phyloP scores from a whole-genome alignment of 768 basidiomycete species.

The Russula sp. region DNA sequence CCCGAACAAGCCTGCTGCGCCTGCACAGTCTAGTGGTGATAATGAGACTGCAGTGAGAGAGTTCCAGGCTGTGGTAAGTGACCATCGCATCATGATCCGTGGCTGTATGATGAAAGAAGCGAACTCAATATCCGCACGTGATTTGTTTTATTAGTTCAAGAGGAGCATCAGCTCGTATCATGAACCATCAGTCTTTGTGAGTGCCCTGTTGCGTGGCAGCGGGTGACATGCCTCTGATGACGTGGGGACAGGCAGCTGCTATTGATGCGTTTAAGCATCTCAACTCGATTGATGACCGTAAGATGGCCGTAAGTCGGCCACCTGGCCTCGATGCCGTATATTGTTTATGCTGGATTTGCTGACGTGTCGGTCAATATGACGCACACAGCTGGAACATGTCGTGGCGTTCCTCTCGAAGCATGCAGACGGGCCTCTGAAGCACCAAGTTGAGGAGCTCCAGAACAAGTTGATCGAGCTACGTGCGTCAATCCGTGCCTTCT shows the following conservation, averaged over 20 bases:
- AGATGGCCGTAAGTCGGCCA: slow-evolving; percentile 57
- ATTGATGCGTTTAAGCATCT: slow-evolving; percentile 60
- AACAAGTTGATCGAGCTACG: slow-evolving; percentile 49
- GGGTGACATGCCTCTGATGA: background rate
- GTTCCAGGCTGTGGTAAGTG: slow-evolving; percentile 15
- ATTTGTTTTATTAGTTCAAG: slow-evolving; percentile 13
- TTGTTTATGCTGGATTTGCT: background rate
- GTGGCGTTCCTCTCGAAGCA: slow-evolving; percentile 61
- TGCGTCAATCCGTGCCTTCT: slow-evolving; percentile 32
- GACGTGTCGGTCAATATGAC: background rate
- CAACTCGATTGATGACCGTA: slow-evolving; percentile 71
- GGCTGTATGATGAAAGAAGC: background rate
- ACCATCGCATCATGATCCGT: background rate
- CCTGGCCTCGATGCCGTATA: too few species aligned
- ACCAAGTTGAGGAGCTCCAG: slow-evolving; percentile 40
- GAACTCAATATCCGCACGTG: background rate
- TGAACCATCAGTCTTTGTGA: slow-evolving; percentile 15
- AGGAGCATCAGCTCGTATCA: slow-evolving; percentile 7
- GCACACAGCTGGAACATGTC: slow-evolving; percentile 61
- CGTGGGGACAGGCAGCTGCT: slow-evolving; percentile 47
- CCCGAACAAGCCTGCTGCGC: background rate
- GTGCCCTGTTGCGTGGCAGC: background rate
- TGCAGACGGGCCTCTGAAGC: slow-evolving; percentile 41
- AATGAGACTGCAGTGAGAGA: slow-evolving; percentile 10
- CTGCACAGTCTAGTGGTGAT: background rate